phyloP scores from a whole-genome alignment of 345 rosid genomes.

The Pugionium dolabratum region DNA sequence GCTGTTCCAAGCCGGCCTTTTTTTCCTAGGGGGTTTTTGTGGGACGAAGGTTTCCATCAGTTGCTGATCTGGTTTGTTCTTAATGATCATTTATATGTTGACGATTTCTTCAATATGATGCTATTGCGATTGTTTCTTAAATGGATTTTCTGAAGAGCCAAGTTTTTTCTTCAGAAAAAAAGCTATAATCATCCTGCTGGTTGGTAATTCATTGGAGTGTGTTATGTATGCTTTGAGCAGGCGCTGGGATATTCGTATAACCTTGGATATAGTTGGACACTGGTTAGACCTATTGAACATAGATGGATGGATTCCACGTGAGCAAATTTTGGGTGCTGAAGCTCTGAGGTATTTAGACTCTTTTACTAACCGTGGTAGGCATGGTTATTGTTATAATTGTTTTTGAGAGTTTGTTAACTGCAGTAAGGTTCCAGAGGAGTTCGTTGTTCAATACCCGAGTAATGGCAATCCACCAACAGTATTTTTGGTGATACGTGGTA shows the following conservation, averaged over 20 bases:
- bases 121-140: conserved; percentile 16
- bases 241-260: conserved; percentile 87
- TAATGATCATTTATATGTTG: conserved; percentile 2
- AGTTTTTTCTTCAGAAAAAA: not conserved
- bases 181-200: conserved; percentile 4
- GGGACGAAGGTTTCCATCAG: conserved; percentile 99
- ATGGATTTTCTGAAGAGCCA: conserved; percentile 14
- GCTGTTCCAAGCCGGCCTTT: conserved; percentile 98
- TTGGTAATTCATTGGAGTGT: conserved; percentile 22
- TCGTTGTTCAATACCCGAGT: conserved; percentile 80
- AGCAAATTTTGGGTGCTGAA: conserved; percentile 97
- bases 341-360: conserved; percentile 65
- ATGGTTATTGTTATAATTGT: conserved; percentile 23
- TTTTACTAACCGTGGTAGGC: conserved; percentile 20
- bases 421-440: conserved; percentile 97
- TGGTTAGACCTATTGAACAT: conserved; percentile 96
- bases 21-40: conserved; percentile 94
- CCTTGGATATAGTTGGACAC: conserved; percentile 93
- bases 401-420: conserved; percentile 40
- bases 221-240: conserved; percentile 48
- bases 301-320: conserved; percentile 99
- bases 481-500: conserved; percentile 86
- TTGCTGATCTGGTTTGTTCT: conserved; percentile 79
- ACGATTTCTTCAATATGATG: conserved; percentile 18
- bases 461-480: conserved; percentile 98